These are phyloP conservation scores for Coniochaeta prunicola DNA, from an alignment of 2,329 filamentous ascomycete species.

Conservation along the genomic window DNA sequence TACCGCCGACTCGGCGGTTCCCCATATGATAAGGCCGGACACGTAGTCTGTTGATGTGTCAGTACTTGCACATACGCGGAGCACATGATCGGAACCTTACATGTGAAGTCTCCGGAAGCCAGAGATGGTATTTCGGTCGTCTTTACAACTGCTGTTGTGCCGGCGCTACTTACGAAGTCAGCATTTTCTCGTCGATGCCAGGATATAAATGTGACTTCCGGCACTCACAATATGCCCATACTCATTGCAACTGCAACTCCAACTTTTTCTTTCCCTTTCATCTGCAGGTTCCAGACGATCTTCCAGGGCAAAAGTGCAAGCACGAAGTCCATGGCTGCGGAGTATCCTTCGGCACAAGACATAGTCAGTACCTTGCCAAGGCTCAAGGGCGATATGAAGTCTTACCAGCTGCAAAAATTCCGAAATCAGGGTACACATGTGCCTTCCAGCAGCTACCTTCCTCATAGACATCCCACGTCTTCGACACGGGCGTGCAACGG, in stretches of 20 bases:
- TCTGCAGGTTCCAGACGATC: constrained; percentile 20
- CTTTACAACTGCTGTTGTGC: constrained; percentile 9
- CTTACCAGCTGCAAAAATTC: constrained; percentile 9
- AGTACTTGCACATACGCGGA: background rate
- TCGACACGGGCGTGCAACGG: constrained; percentile 6
- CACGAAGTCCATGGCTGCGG: constrained; percentile 18
- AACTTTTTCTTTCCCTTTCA: constrained; percentile 21
- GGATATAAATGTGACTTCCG: background rate
- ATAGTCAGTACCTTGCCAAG: background rate
- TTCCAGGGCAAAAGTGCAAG: constrained; percentile 21
- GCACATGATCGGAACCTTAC: constrained; percentile 3
- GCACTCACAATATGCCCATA: constrained; percentile 20
- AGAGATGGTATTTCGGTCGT: constrained; percentile 8
- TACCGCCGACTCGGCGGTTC: constrained; percentile 10
- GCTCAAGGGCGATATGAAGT: background rate
- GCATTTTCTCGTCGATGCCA: background rate
- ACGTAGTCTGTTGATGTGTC: background rate
- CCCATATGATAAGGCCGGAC: constrained; percentile 10
- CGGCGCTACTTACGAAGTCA: constrained; percentile 3
- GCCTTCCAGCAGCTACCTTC: constrained; percentile 8
- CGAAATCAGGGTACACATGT: constrained; percentile 7
- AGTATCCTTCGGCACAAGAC: constrained; percentile 10
- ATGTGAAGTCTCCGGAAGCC: constrained; percentile 8
- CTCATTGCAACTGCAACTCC: constrained; percentile 24
- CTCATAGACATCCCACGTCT: constrained; percentile 4